Conservation (phyloP, 306 rosid genomes). For the Medicago ruthenica region DNA sequence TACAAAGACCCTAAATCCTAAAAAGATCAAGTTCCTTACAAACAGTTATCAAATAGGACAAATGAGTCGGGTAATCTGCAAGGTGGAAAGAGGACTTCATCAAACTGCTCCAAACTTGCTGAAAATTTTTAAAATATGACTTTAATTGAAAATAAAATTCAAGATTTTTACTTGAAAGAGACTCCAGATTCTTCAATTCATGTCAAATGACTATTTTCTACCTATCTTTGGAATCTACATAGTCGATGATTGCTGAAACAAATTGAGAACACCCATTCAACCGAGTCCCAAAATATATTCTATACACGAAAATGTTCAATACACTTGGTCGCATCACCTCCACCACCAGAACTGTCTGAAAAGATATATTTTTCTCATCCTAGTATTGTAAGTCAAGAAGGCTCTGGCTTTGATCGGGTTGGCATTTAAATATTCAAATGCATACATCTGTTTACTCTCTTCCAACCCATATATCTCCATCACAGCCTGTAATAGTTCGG, state of each 20-base stretch:
- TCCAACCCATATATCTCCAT: conserved; percentile 87
- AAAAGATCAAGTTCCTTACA: too few relatives aligned
- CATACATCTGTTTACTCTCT: conserved; percentile 82
- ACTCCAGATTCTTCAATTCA: not conserved
- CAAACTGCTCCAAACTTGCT: not conserved
- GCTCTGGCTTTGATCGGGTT: conserved; percentile 83
- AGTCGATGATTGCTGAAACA: not conserved
- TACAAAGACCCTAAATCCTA: too few relatives aligned
- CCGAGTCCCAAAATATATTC: conserved; percentile 35
- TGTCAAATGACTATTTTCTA: conserved; percentile 3
- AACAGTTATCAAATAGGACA: not conserved
- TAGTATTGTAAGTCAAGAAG: conserved; percentile 68
- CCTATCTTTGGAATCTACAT: not conserved
- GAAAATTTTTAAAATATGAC: not conserved
- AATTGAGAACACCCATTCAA: not conserved
- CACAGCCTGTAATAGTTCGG: conserved; percentile 72
- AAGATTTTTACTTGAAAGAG: not conserved
- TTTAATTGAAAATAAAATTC: not conserved
- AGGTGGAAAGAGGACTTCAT: not conserved
- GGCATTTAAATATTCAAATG: conserved; percentile 77
- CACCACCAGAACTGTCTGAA: conserved; percentile 83
- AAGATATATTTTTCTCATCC: conserved; percentile 72
- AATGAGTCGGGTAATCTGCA: not conserved
- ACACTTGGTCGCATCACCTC: conserved; percentile 49
- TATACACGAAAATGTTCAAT: conserved; percentile 48